phyloP scores from a whole-genome alignment of 768 basidiomycete genomes.

The Russula ochroleuca region DNA sequence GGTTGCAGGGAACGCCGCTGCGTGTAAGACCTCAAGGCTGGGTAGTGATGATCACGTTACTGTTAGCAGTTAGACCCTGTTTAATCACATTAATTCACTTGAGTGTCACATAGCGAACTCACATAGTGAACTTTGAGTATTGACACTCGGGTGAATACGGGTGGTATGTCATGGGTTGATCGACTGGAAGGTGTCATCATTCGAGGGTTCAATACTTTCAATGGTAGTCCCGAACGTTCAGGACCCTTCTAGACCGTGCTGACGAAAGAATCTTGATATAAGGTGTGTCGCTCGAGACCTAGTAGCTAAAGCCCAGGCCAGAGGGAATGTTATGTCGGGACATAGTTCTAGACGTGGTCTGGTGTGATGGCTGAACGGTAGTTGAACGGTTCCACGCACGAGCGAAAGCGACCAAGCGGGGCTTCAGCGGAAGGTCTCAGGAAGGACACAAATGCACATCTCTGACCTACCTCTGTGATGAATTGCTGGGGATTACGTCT shows the following conservation, averaged over 20 bases:
- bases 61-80: neutral
- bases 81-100: neutral
- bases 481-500: neutral
- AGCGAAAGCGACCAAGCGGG: neutral
- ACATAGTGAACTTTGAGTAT: neutral
- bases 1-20: neutral
- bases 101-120: too few relatives aligned
- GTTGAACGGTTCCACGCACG: neutral
- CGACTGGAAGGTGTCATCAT: neutral
- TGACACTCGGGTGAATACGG: neutral
- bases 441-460: too few relatives aligned
- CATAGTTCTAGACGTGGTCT: neutral
- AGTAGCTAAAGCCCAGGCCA: neutral
- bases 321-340: neutral
- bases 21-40: neutral
- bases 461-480: neutral
- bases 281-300: neutral
- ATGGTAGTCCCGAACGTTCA: neutral
- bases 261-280: neutral
- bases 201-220: neutral
- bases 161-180: constrained; percentile 1
- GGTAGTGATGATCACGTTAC: neutral
- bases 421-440: constrained; percentile 1
- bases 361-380: neutral
- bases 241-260: neutral